Percentiles rank a stretch among this genome's conserved stretches.
Conservation (phyloP, 192 early-diverging fungal species). For the Thamnidium elegans region DNA sequence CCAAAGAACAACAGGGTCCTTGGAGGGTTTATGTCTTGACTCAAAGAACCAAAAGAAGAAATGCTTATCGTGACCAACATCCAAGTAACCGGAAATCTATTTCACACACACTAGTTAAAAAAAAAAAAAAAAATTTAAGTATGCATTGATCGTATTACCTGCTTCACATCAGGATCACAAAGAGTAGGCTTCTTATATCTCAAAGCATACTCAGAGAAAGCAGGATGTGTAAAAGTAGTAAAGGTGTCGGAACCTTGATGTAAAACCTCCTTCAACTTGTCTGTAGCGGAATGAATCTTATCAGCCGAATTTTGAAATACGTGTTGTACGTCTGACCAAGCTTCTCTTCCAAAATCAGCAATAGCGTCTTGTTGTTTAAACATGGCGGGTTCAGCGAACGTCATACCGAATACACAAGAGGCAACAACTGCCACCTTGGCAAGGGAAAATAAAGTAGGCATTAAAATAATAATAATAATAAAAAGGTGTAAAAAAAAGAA, state of each 20-base stretch:
- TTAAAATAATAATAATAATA: slow-evolving; percentile 4
- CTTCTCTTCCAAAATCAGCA: slow-evolving; percentile 8
- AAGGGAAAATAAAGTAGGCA: slow-evolving; percentile 18
- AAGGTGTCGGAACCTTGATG: slow-evolving; percentile 37
- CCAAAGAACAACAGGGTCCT: slow-evolving; percentile 54
- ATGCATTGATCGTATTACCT: slow-evolving; percentile 46
- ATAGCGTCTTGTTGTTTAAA: slow-evolving; percentile 15
- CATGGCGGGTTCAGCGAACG: not conserved
- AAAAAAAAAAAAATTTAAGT: slow-evolving; percentile 4
- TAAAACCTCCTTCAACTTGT: slow-evolving; percentile 32
- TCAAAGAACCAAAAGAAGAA: slow-evolving; percentile 99
- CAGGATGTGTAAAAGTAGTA: slow-evolving; percentile 50
- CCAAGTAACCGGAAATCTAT: slow-evolving; percentile 76
- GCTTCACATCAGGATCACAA: slow-evolving; percentile 86
- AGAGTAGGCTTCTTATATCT: slow-evolving; percentile 74
- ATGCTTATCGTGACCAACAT: slow-evolving; percentile 67
- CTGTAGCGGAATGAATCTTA: slow-evolving; percentile 1
- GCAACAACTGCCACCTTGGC: slow-evolving; percentile 9
- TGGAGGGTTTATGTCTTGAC: slow-evolving; percentile 70
- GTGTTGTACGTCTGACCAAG: slow-evolving; percentile 9
- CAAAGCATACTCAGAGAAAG: slow-evolving; percentile 71
- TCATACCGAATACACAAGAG: not conserved
- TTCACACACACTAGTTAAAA: not conserved
- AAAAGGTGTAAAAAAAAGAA: not conserved
- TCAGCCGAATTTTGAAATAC: not conserved